A percentile compares a stretch with the other conserved stretches of the same genome.
Evolutionary conservation across 2,329 filamentous ascomycete genomes (phyloP).

Genomic region (Fusarium sp.): DNA sequence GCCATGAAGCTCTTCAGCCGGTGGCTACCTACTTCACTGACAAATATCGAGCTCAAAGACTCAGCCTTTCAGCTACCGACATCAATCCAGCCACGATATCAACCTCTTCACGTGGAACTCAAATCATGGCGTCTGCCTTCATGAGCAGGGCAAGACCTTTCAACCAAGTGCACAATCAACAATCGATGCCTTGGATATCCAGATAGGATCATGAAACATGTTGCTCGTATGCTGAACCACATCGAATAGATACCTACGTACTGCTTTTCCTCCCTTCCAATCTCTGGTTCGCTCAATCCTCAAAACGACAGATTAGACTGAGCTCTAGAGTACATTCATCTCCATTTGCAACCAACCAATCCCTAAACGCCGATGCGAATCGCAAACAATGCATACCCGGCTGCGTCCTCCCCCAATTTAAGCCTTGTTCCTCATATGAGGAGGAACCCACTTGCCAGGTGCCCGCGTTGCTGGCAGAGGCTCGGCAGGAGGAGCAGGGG

Average conservation of each 20-base stretch:
- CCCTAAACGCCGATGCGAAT: constrained; percentile 52
- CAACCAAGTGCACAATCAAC: constrained; percentile 15
- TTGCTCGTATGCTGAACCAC: constrained; percentile 42
- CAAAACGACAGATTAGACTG: constrained; percentile 47
- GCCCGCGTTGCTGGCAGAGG: constrained; percentile 60
- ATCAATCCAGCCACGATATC: constrained; percentile 8
- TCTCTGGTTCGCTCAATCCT: constrained; percentile 46
- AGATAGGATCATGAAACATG: constrained; percentile 30
- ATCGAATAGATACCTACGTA: constrained; percentile 42
- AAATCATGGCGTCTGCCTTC: constrained; percentile 15
- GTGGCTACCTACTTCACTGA: not conserved
- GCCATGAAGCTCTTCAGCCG: not conserved
- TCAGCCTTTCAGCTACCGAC: not conserved
- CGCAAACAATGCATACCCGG: constrained; percentile 41
- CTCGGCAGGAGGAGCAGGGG: constrained; percentile 57
- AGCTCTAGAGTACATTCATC: constrained; percentile 51
- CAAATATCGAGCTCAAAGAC: not conserved
- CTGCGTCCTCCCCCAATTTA: constrained; percentile 32
- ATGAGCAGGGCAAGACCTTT: not conserved
- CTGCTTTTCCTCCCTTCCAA: constrained; percentile 44
- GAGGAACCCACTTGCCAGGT: constrained; percentile 67
- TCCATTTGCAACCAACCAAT: constrained; percentile 45
- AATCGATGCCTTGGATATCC: constrained; percentile 11
- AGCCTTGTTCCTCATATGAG: constrained; percentile 51
- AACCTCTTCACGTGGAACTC: constrained; percentile 5